These are phyloP conservation scores for Fonsecaea nubica DNA, from an alignment of 2,329 filamentous ascomycete species.

Conservation along the genomic window DNA sequence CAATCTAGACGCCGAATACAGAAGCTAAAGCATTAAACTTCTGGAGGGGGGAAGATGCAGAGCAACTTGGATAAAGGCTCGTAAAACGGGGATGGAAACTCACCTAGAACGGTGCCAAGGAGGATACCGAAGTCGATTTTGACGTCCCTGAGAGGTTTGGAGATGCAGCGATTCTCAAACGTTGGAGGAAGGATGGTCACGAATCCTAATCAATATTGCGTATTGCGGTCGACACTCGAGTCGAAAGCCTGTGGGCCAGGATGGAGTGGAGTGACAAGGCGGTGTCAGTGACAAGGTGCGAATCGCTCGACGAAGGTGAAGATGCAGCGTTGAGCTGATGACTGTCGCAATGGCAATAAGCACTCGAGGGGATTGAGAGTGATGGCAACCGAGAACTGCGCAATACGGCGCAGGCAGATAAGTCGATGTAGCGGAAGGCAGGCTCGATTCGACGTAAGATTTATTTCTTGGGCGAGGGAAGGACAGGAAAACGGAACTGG, in stretches of 20 bases:
- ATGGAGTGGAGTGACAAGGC: conserved; percentile 25
- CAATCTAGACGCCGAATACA: not conserved
- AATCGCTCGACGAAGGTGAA: conserved; percentile 14
- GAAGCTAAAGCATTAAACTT: not conserved
- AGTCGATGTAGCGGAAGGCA: conserved; percentile 21
- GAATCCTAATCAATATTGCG: conserved; percentile 23
- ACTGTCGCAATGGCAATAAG: conserved; percentile 25
- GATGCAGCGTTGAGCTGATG: conserved; percentile 34
- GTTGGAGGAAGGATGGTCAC: conserved; percentile 21
- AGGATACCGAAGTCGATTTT: conserved; percentile 4
- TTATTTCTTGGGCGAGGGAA: conserved; percentile 32
- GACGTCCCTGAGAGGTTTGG: conserved; percentile 17
- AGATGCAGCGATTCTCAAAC: conserved; percentile 19
- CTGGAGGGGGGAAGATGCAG: not conserved
- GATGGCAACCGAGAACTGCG: conserved; percentile 21
- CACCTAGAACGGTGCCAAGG: conserved; percentile 1
- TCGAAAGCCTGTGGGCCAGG: conserved; percentile 16
- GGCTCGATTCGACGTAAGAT: conserved; percentile 33
- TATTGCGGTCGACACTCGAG: conserved; percentile 20
- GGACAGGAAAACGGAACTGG: conserved; percentile 36
- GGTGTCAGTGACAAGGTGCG: conserved; percentile 11
- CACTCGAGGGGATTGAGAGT: conserved; percentile 7
- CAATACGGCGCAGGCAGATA: conserved; percentile 10
- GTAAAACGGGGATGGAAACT: conserved; percentile 7
- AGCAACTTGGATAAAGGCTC: conserved; percentile 3